Evolutionary conservation across 202 grass and related monocot genomes (phyloP), one percentile per base, ranked within the genome.

Genomic region (Elaeis oleifera): DNA sequence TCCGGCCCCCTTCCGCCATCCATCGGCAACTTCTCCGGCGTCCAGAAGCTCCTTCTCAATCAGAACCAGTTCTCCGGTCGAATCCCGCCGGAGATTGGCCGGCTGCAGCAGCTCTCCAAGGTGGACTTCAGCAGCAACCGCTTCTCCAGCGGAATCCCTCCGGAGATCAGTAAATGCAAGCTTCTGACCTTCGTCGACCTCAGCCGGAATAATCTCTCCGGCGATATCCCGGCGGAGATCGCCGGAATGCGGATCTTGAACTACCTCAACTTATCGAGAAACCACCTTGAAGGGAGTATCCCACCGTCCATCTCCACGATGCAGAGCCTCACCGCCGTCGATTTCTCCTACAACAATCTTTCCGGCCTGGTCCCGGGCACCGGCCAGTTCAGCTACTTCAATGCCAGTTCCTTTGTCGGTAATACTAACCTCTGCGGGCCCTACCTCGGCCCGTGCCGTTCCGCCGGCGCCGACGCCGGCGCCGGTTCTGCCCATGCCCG

Each of bases 301-400:
- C 59, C 59, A 5, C 7, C 18, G 16, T 61, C 29, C 16, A 32
- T 61, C 16, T 29, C 59, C n/a, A 61, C 59, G 17, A 61, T 61
- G 29, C 59, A 61, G 59, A 61, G 59, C 59, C 59, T 61, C 28
- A 61, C 59, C 7, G 26, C 59, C 16, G 28, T 61, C 29, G 59
- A 61, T 61, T 61, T 61, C 59, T 61, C 59, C 26, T 61, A 61
- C 6, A 61, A 61, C 18, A 61, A 48, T 4, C 59, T 61, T 11
- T 61, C 59, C 18, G 59, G 59, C 59, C 29, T 5, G 4, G 59
- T 61, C 28, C 17, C 59, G 8, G 59, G 59, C 17, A 21, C 26
- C 1, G 59, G 59, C 26, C 59, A 61, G 59, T 61, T 61, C 29
- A 44, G n/a, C 19, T 61, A 44, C 59, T 61, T 61, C n/a, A 61